These are phyloP conservation scores for Sclerotinia glacialis DNA, from an alignment of 2,329 filamentous ascomycete species.

Conservation along the genomic window DNA sequence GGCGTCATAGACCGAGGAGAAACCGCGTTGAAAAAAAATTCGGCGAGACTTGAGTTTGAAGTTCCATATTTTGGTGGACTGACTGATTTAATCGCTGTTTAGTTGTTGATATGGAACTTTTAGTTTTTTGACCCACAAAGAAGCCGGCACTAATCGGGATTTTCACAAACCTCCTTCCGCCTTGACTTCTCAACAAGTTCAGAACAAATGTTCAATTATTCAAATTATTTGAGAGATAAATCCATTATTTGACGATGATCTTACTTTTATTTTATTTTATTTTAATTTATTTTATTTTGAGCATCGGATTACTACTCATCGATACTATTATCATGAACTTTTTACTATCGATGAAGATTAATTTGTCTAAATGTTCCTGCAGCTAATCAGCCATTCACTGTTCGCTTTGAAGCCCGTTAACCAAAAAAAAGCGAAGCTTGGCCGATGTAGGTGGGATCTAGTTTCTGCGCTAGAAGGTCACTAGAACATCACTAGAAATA, in stretches of 20 bases:
- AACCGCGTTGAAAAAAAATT: conserved; percentile 26
- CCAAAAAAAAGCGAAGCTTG: background rate
- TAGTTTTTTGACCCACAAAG: conserved; percentile 19
- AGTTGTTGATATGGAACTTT: conserved; percentile 13
- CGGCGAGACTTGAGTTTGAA: conserved; percentile 21
- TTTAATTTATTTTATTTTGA: no score
- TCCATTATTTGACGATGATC: background rate
- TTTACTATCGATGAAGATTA: background rate
- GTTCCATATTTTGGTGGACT: conserved; percentile 23
- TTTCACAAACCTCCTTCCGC: background rate
- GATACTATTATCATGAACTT: background rate
- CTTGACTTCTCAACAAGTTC: background rate
- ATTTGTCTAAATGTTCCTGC: background rate
- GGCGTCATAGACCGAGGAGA: conserved; percentile 32
- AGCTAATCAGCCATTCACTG: background rate
- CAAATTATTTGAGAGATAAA: background rate
- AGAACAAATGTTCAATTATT: background rate
- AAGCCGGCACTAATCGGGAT: conserved; percentile 20
- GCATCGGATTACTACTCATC: no score
- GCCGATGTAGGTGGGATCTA: background rate
- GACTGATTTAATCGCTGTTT: conserved; percentile 1
- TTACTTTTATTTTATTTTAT: no score
- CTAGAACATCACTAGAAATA: conserved; percentile 17
- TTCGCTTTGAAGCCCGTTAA: conserved; percentile 12
- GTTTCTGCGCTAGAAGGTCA: background rate